A percentile compares a stretch with the other conserved stretches of the same genome.
Conservation (phyloP, 257 asterid genomes). For the Anisodus acutangulus region DNA sequence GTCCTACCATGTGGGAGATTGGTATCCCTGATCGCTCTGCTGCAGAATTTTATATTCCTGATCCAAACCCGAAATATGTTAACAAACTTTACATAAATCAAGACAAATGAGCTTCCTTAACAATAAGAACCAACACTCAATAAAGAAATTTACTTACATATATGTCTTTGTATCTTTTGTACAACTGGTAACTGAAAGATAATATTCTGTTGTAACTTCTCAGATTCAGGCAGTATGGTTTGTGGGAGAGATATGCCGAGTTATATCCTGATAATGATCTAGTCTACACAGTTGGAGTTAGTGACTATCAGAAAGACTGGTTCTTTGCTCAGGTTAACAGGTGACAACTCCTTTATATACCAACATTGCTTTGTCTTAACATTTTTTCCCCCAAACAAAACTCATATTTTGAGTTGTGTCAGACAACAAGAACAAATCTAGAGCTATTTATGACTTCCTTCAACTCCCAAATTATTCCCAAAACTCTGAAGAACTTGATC, state of each 20-base stretch:
- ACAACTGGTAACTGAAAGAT: no score
- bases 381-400: not conserved
- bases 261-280: constrained; percentile 30
- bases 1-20: constrained; percentile 34
- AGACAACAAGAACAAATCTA: not conserved
- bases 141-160: not conserved
- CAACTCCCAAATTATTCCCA: no score
- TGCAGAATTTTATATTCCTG: constrained; percentile 33
- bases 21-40: constrained; percentile 31
- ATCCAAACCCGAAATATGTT: constrained; percentile 30
- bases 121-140: not conserved
- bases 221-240: constrained; percentile 41
- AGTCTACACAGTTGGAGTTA: constrained; percentile 31
- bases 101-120: constrained; percentile 24
- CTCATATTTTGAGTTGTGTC: not conserved
- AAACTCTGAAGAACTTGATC: not conserved
- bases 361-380: not conserved
- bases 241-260: constrained; percentile 35
- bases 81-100: constrained; percentile 28
- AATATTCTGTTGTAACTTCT: not conserved
- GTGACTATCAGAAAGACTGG: constrained; percentile 37
- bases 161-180: no score
- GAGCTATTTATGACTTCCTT: not conserved
- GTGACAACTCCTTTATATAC: not conserved
- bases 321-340: constrained; percentile 39